Conservation (phyloP, 768 basidiomycete species). For the Lactarius sp. region DNA sequence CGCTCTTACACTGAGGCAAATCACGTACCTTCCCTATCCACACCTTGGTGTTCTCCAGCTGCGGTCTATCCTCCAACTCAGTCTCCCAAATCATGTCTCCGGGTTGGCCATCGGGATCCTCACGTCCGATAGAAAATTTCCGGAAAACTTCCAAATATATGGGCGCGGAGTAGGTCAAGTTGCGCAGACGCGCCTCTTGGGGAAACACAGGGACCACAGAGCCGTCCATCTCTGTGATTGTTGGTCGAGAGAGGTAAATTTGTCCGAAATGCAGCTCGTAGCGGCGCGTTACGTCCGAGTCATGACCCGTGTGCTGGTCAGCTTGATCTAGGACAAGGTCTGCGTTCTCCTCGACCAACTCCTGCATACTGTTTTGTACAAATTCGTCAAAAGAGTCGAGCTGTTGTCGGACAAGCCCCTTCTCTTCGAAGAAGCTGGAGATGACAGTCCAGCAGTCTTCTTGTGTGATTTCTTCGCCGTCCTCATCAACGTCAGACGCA, state of each 20-base stretch:
- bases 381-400: conserved; percentile 99
- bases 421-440: conserved; percentile 93
- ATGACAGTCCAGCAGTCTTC: conserved; percentile 97
- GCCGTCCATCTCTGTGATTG: conserved; percentile 93
- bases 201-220: conserved; percentile 92
- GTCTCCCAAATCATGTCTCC: conserved; percentile 78
- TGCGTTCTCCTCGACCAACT: conserved; percentile 94
- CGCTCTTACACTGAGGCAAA: not conserved
- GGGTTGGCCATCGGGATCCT: conserved; percentile 73
- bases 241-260: conserved; percentile 93
- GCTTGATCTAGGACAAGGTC: conserved; percentile 95
- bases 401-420: conserved; percentile 96
- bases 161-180: conserved; percentile 94
- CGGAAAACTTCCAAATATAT: conserved; percentile 95
- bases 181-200: conserved; percentile 91
- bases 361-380: conserved; percentile 99
- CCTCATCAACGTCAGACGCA: conserved; percentile 46
- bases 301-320: conserved; percentile 90
- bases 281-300: conserved; percentile 74
- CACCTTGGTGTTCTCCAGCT: conserved; percentile 70
- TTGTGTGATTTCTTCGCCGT: conserved; percentile 79
- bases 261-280: conserved; percentile 98
- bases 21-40: conserved; percentile 87
- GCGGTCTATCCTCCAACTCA: conserved; percentile 55
- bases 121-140: conserved; percentile 69